phyloP scores from a whole-genome alignment of 495 filamentous ascomycete genomes.

The Clohesyomyces aquaticus region DNA sequence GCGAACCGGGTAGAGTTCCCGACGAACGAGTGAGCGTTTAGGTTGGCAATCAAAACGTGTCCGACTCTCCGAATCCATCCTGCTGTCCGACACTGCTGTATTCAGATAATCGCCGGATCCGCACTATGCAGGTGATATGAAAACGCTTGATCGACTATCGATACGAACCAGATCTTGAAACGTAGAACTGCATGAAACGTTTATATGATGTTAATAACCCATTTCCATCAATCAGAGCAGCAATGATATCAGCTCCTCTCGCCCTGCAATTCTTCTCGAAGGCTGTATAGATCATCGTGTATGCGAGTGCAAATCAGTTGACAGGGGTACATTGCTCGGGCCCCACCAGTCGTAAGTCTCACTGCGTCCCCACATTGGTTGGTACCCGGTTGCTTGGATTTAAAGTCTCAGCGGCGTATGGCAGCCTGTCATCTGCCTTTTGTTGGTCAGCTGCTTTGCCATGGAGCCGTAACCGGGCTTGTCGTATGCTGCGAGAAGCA shows the following conservation, averaged over 20 bases:
- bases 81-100: slow-evolving; percentile 12
- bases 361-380: slow-evolving; percentile 26
- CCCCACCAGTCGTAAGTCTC: slow-evolving; percentile 24
- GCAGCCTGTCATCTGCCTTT: slow-evolving; percentile 14
- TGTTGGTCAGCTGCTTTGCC: slow-evolving; percentile 21
- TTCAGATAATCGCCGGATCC: slow-evolving; percentile 8
- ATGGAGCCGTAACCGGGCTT: not conserved
- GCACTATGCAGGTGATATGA: slow-evolving; percentile 19
- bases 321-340: slow-evolving; percentile 13
- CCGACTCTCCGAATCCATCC: not conserved
- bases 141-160: slow-evolving; percentile 28
- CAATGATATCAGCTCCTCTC: slow-evolving; percentile 1
- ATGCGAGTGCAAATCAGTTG: not conserved
- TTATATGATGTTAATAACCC: slow-evolving; percentile 25
- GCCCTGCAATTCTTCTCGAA: slow-evolving; percentile 24
- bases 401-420: not conserved
- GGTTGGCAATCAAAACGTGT: not conserved
- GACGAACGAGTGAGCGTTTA: not conserved
- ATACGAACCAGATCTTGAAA: slow-evolving; percentile 22
- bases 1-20: not conserved
- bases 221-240: slow-evolving; percentile 29
- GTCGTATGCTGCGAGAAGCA: not conserved
- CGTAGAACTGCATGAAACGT: slow-evolving; percentile 22
- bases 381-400: not conserved
- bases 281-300: too few species aligned